Evolutionary conservation across 2,329 filamentous ascomycete genomes (phyloP).

Genomic region (Xylariaceae sp.): DNA sequence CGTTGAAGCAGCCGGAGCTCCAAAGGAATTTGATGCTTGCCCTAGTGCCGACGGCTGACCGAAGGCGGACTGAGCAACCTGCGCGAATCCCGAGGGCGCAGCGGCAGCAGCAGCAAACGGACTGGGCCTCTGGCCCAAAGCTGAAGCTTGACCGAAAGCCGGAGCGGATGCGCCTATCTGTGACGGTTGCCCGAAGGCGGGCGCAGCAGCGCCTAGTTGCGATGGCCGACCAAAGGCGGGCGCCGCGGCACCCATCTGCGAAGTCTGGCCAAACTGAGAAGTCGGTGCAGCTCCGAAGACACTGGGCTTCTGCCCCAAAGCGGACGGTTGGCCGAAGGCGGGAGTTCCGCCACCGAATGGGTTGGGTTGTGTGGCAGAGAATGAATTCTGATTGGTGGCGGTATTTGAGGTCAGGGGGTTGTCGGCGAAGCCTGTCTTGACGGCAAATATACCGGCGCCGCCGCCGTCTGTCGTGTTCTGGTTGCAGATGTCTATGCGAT

Average conservation of each 20-base stretch:
- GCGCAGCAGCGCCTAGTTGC: slow-evolving; percentile 28
- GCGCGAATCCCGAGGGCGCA: slow-evolving; percentile 32
- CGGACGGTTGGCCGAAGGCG: slow-evolving; percentile 33
- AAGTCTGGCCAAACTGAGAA: slow-evolving; percentile 23
- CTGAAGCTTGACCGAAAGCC: slow-evolving; percentile 31
- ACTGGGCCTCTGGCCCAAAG: slow-evolving; percentile 29
- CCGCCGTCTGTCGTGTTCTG: slow-evolving; percentile 41
- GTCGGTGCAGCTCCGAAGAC: slow-evolving; percentile 11
- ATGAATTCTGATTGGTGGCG: slow-evolving; percentile 39
- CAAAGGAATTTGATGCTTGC: slow-evolving; percentile 30
- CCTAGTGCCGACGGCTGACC: slow-evolving; percentile 37
- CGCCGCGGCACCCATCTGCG: slow-evolving; percentile 14
- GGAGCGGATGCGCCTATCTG: slow-evolving; percentile 24
- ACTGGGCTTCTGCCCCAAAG: slow-evolving; percentile 15
- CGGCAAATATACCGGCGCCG: slow-evolving; percentile 43
- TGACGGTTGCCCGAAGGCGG: slow-evolving; percentile 33
- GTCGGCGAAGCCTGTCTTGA: slow-evolving; percentile 22
- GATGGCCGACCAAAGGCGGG: slow-evolving; percentile 41
- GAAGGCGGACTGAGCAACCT: slow-evolving; percentile 34
- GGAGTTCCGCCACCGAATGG: slow-evolving; percentile 28
- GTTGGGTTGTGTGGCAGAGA: slow-evolving; percentile 34
- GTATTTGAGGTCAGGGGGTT: slow-evolving; percentile 29
- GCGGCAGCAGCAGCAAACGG: slow-evolving; percentile 27
- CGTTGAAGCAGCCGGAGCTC: slow-evolving; percentile 15
- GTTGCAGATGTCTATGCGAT: slow-evolving; percentile 62